Conservation (phyloP, 1,139 yeast genomes). For the Scheffersomyces quercinus region DNA sequence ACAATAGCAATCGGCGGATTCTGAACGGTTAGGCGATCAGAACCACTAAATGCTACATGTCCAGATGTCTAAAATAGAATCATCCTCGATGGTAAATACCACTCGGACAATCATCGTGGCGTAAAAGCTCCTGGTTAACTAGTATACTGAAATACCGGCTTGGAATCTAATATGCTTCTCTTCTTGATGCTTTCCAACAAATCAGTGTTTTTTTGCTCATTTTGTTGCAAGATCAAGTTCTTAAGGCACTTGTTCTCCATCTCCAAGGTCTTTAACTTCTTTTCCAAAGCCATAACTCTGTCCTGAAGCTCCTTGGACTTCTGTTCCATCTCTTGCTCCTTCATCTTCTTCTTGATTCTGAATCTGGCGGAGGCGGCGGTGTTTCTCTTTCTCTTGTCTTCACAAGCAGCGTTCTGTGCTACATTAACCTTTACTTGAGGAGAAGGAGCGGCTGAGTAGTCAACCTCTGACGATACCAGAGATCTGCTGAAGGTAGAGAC, state of each 20-base stretch:
- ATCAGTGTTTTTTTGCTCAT: slow-evolving; percentile 42
- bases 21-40: too few species aligned
- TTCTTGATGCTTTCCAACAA: slow-evolving; percentile 44
- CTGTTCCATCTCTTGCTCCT: slow-evolving; percentile 59
- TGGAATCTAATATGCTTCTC: slow-evolving; percentile 36
- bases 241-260: slow-evolving; percentile 78
- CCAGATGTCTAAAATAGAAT: too few species aligned
- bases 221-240: slow-evolving; percentile 48
- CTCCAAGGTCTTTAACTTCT: slow-evolving; percentile 53
- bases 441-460: neutral
- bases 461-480: neutral
- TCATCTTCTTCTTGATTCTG: slow-evolving; percentile 59
- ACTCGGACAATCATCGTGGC: too few species aligned
- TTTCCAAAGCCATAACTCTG: slow-evolving; percentile 39
- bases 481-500: too few species aligned
- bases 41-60: too few species aligned
- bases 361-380: slow-evolving; percentile 67
- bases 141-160: slow-evolving; percentile 34
- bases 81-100: too few species aligned
- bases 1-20: too few species aligned
- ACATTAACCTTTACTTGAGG: neutral
- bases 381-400: slow-evolving; percentile 56
- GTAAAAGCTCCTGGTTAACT: slow-evolving; percentile 11
- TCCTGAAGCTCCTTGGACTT: slow-evolving; percentile 46
- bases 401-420: slow-evolving; percentile 15